Evolutionary conservation across 2,329 filamentous ascomycete genomes (phyloP).

Genomic region (Dothideomycetes sp.): DNA sequence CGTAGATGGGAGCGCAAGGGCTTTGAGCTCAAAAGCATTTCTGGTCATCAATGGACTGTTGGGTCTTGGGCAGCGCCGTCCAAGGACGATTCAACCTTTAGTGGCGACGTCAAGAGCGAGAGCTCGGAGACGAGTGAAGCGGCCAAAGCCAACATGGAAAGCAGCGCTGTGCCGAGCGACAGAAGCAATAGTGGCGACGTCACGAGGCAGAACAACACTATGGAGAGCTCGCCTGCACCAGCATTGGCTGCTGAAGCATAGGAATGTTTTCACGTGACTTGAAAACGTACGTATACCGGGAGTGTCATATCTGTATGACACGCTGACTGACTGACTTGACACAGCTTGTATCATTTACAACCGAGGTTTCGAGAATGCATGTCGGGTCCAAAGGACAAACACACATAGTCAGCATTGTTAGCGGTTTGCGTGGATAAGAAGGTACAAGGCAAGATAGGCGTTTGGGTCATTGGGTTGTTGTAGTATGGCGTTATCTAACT

Average conservation of each 20-base stretch:
- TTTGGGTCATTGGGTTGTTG: not conserved
- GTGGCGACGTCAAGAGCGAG: constrained; percentile 52
- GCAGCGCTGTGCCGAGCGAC: constrained; percentile 51
- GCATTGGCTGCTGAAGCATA: constrained; percentile 18
- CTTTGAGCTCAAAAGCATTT: constrained; percentile 85
- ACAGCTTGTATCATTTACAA: too few relatives aligned
- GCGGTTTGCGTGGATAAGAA: too few relatives aligned
- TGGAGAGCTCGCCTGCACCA: constrained; percentile 28
- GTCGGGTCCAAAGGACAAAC: too few relatives aligned
- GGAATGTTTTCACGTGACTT: not conserved
- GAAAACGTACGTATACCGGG: not conserved
- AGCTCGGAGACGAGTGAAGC: constrained; percentile 46
- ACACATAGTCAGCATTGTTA: too few relatives aligned
- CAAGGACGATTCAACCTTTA: constrained; percentile 35
- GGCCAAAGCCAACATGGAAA: constrained; percentile 46
- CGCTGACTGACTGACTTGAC: not conserved
- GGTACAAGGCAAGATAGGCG: too few relatives aligned
- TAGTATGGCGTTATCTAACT: constrained; percentile 5
- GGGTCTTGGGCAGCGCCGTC: constrained; percentile 71
- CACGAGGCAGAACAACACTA: constrained; percentile 22
- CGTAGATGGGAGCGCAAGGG: constrained; percentile 81
- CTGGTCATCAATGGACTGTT: constrained; percentile 73
- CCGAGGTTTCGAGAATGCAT: too few relatives aligned
- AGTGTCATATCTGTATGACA: not conserved
- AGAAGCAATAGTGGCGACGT: constrained; percentile 47